Base-by-base conservation (phyloP, 2,329 filamentous ascomycete species). In the Trichoderma koningii region DNA sequence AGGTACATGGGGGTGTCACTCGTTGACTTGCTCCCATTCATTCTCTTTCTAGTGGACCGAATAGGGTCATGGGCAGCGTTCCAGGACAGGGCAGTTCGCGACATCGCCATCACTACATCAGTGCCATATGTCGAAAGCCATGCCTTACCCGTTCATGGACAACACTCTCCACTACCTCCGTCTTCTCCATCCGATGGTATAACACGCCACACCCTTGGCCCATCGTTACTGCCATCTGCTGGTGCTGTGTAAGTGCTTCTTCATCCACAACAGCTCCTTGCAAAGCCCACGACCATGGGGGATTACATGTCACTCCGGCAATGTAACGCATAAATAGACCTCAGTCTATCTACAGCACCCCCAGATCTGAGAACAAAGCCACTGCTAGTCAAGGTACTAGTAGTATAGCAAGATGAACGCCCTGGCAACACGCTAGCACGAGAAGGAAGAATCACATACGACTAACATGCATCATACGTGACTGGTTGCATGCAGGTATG, bases 341-440 rank as follows among this genome's bases (percentile, higher is more conserved):
- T 53, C 48, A 34, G 34, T 45, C 48, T 38, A 60, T 51, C 56
- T 60, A 23, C 41, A 30, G 30, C 23, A 47, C 26, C 44, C 44
- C 56, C 56, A 48, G 44, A 50, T 60, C 44, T 50, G 1, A 38
- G 3, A 12, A 34, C 12, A 9, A 2, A 3, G 10, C 30, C 2
- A 4, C 30, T 34, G 3, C 34, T 38, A 12, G 34, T 14, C 34
- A 10, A 38, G 34, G 30, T 12, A 48, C 30, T 45, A 26, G 3
- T 38, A 50, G 44, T 45, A 50, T 42, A 52, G 26, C 44, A 44
- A 44, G 38, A 51, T 44, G 57, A 42, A 52, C 23, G 26, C 30
- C 7, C 44, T 30, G 17, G 7, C n/a, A 34, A 17, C 21, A 57
- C 42, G 30, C 55, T 57, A 47, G 41, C n/a, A 57, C 52, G 38